Conservation (phyloP, 768 basidiomycete species). For the Candolleomyces aberdarensis region DNA sequence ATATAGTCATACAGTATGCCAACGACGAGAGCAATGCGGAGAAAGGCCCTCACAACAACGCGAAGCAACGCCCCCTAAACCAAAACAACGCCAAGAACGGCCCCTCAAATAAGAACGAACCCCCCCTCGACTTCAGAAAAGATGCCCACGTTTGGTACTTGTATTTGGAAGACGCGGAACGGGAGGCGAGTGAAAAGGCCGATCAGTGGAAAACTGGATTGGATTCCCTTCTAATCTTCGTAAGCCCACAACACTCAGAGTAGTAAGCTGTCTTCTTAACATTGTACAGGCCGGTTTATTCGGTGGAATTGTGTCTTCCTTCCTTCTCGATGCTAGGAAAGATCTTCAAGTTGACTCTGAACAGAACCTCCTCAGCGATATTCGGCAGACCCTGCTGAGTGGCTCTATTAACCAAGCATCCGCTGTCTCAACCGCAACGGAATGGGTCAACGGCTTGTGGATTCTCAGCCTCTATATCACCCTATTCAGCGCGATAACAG, state of each 20-base stretch:
- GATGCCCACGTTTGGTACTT: background rate
- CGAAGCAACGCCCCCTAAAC: no score
- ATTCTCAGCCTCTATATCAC: conserved; percentile 23
- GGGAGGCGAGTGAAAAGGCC: background rate
- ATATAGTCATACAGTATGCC: no score
- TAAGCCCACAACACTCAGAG: background rate
- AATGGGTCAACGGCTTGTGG: conserved; percentile 21
- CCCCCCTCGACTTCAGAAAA: background rate
- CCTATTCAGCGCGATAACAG: conserved; percentile 22
- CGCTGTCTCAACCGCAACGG: conserved; percentile 9
- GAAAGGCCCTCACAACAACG: no score
- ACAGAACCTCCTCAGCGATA: conserved; percentile 11
- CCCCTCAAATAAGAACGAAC: background rate
- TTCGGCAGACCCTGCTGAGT: conserved; percentile 1
- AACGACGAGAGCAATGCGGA: no score
- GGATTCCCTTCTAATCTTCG: conserved; percentile 2
- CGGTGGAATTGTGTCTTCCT: conserved; percentile 17
- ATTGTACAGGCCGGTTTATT: conserved; percentile 17
- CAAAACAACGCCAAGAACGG: no score
- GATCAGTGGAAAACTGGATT: background rate
- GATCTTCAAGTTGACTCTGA: conserved; percentile 14
- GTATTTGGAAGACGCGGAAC: conserved; percentile 3
- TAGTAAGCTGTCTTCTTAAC: background rate
- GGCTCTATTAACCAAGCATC: background rate
- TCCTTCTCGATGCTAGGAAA: conserved; percentile 17